Evolutionary conservation across 345 rosid genomes (phyloP).

Genomic region (Aquilaria sinensis): DNA sequence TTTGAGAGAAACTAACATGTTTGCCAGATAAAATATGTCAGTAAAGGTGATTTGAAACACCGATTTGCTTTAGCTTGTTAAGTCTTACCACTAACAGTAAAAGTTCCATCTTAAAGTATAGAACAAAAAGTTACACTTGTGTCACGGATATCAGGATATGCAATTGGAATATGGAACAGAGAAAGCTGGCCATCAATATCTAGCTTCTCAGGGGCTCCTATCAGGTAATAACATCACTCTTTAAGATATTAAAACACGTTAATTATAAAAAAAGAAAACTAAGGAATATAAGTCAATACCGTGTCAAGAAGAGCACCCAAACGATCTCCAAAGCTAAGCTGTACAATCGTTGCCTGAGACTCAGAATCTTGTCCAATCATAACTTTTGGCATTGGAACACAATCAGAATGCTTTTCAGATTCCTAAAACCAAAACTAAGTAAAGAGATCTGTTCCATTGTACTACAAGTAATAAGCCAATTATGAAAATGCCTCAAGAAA

Average conservation of each 20-base stretch:
- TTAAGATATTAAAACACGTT: background rate
- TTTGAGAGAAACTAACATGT: too few relatives aligned
- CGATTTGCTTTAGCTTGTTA: too few relatives aligned
- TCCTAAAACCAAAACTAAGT: constrained; percentile 29
- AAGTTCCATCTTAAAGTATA: too few relatives aligned
- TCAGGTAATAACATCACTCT: too few relatives aligned
- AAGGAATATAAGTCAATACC: constrained; percentile 22
- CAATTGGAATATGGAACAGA: too few relatives aligned
- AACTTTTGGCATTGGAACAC: constrained; percentile 65
- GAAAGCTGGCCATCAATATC: too few relatives aligned
- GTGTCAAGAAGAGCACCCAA: constrained; percentile 96
- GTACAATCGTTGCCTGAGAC: constrained; percentile 75
- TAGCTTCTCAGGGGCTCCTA: too few relatives aligned
- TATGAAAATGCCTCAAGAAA: background rate
- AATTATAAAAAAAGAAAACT: background rate
- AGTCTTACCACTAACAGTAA: too few relatives aligned
- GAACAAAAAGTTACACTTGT: too few relatives aligned
- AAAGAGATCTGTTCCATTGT: constrained; percentile 18
- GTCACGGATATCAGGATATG: too few relatives aligned
- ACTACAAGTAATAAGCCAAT: background rate
- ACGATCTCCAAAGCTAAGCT: constrained; percentile 95
- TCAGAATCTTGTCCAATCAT: constrained; percentile 87
- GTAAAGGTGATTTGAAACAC: too few relatives aligned
- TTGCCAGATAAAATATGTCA: too few relatives aligned
- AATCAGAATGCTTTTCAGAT: constrained; percentile 43